Conservation (phyloP, 495 filamentous ascomycete genomes). For the Glarea lozoyensis region DNA sequence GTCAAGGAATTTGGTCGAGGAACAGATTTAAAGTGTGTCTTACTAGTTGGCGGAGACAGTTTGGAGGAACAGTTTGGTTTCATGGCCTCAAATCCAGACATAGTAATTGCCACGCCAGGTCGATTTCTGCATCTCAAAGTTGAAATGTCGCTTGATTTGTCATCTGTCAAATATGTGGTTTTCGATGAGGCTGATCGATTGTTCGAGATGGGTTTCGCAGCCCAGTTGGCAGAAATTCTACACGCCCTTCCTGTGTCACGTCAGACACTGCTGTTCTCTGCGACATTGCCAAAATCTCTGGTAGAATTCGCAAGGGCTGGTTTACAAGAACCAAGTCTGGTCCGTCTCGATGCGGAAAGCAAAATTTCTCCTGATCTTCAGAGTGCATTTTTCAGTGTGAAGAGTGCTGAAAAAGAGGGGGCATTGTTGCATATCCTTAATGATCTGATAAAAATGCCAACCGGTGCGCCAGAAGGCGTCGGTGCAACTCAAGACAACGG, state of each 20-base stretch:
- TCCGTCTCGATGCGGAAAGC: constrained; percentile 85
- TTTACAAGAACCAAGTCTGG: constrained; percentile 76
- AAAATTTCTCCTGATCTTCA: constrained; percentile 93
- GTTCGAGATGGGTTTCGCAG: constrained; percentile 96
- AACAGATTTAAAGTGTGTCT: constrained; percentile 77
- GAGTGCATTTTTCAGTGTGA: constrained; percentile 87
- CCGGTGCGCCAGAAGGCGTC: constrained; percentile 53
- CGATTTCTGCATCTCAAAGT: constrained; percentile 93
- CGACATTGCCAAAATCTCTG: constrained; percentile 83
- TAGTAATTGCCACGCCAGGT: constrained; percentile 92
- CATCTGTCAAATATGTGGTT: constrained; percentile 80
- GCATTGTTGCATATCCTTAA: constrained; percentile 81
- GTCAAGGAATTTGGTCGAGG: constrained; percentile 88
- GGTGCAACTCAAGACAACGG: constrained; percentile 37
- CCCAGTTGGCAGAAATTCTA: constrained; percentile 87
- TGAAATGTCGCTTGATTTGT: constrained; percentile 84
- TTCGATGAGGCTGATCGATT: constrained; percentile 96
- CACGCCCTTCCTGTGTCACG: constrained; percentile 73
- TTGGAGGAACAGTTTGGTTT: constrained; percentile 90
- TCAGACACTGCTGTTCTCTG: constrained; percentile 91
- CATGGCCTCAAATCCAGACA: constrained; percentile 92
- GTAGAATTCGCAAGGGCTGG: constrained; percentile 95
- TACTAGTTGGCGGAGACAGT: constrained; percentile 91
- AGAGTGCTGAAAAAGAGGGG: constrained; percentile 86
- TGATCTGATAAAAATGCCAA: constrained; percentile 88